A percentile compares a stretch with the other conserved stretches of the same genome.
These are phyloP conservation scores for Helichrysum umbraculigerum DNA, from an alignment of 129 eudicot species.

Conservation along the genomic window DNA sequence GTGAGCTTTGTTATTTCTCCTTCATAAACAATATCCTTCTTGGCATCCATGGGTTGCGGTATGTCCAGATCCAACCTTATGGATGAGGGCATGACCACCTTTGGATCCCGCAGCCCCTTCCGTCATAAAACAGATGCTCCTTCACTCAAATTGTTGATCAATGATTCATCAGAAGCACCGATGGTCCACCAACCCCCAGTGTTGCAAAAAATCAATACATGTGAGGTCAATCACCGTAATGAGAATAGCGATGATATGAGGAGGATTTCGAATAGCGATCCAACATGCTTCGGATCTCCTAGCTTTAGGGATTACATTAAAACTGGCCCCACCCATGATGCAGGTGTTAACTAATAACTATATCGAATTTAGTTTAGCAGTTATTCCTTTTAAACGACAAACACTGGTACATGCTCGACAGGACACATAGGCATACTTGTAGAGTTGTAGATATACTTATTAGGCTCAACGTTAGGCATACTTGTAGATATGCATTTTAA, in stretches of 20 bases:
- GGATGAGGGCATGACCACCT: slow-evolving; percentile 28
- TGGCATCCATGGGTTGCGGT: slow-evolving; percentile 40
- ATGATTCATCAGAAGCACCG: neutral
- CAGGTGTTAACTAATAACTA: slow-evolving; percentile 7
- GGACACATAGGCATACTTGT: too few relatives aligned
- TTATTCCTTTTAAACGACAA: too few relatives aligned
- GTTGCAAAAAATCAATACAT: slow-evolving; percentile 32
- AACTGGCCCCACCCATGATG: neutral
- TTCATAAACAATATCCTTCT: neutral
- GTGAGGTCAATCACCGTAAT: neutral
- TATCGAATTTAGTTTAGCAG: neutral
- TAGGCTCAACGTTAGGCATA: too few relatives aligned
- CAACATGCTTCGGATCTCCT: slow-evolving; percentile 34
- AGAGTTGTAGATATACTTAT: too few relatives aligned
- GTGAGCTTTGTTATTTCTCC: slow-evolving; percentile 1
- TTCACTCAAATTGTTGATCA: slow-evolving; percentile 10
- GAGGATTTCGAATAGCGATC: slow-evolving; percentile 7
- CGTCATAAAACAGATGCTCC: slow-evolving; percentile 9
- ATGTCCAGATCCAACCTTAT: slow-evolving; percentile 29
- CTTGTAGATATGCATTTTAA: too few relatives aligned
- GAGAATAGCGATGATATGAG: neutral
- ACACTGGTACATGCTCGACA: too few relatives aligned
- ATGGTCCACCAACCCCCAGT: slow-evolving; percentile 21
- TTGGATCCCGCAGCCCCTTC: slow-evolving; percentile 21
- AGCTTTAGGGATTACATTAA: slow-evolving; percentile 37